phyloP scores from a whole-genome alignment of 2,329 filamentous ascomycete genomes.

The Phialophora macrospora region DNA sequence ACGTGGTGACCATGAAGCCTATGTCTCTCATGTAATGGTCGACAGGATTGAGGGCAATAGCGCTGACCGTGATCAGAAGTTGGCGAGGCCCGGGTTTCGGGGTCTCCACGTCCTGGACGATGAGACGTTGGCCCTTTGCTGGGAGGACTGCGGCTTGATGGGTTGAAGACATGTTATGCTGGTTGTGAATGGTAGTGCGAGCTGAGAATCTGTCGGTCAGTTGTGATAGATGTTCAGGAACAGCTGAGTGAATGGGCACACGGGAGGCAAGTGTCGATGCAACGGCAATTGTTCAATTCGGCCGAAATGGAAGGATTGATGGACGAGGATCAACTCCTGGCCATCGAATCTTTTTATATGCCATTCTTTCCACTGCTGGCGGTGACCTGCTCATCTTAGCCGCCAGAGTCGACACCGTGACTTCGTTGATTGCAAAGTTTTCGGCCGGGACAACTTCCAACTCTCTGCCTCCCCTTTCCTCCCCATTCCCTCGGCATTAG shows the following conservation, averaged over 20 bases:
- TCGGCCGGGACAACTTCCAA: neutral
- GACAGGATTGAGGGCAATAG: conserved; percentile 51
- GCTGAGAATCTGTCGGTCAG: neutral
- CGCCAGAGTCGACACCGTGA: neutral
- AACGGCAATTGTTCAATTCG: neutral
- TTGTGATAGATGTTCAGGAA: neutral
- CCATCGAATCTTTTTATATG: neutral
- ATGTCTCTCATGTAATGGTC: conserved; percentile 42
- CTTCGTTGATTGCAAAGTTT: neutral
- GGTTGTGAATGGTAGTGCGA: neutral
- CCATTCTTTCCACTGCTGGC: neutral
- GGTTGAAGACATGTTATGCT: conserved; percentile 16
- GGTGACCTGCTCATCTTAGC: too few species aligned
- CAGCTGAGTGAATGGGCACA: neutral
- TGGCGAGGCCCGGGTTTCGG: conserved; percentile 45
- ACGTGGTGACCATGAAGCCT: conserved; percentile 37
- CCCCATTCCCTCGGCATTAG: neutral
- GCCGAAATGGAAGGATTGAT: neutral
- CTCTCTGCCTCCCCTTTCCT: neutral
- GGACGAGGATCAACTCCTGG: neutral
- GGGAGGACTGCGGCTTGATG: conserved; percentile 26
- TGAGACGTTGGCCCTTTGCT: conserved; percentile 14
- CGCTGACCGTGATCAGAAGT: conserved; percentile 49
- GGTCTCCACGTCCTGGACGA: conserved; percentile 27
- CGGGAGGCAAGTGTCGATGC: neutral